phyloP scores from a whole-genome alignment of 2,329 filamentous ascomycete species.

The Xylaria sp. region DNA sequence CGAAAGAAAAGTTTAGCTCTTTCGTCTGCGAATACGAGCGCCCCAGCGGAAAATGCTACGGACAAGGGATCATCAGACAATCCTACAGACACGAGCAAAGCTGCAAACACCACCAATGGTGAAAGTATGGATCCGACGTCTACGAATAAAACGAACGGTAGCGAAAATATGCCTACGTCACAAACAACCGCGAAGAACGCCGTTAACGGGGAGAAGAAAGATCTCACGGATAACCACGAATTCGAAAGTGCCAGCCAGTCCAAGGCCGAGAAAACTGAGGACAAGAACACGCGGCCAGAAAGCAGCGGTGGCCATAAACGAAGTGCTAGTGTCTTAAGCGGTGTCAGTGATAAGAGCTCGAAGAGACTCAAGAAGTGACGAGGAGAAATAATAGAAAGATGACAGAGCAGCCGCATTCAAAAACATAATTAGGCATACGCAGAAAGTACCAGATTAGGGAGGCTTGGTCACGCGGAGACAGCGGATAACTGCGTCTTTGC shows the following conservation, averaged over 20 bases:
- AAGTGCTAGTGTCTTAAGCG: conserved; percentile 81
- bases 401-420: not conserved
- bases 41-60: not conserved
- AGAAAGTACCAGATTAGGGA: not conserved
- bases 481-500: not conserved
- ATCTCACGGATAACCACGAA: not conserved
- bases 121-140: not conserved
- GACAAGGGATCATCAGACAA: not conserved
- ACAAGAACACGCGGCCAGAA: conserved; percentile 42
- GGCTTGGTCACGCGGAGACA: not conserved
- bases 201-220: not conserved
- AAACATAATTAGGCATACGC: not conserved
- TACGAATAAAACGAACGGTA: not conserved
- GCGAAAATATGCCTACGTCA: not conserved
- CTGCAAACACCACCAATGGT: not conserved
- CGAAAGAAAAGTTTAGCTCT: conserved; percentile 47
- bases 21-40: not conserved
- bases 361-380: conserved; percentile 60
- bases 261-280: conserved; percentile 28
- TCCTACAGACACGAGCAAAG: not conserved
- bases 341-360: conserved; percentile 66
- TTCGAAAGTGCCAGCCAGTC: not conserved
- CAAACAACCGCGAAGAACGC: conserved; percentile 29
- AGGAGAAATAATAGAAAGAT: not conserved
- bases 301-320: conserved; percentile 68